Evolutionary conservation across 129 eudicot genomes (phyloP).

Genomic region (Ambrosia trifida): DNA sequence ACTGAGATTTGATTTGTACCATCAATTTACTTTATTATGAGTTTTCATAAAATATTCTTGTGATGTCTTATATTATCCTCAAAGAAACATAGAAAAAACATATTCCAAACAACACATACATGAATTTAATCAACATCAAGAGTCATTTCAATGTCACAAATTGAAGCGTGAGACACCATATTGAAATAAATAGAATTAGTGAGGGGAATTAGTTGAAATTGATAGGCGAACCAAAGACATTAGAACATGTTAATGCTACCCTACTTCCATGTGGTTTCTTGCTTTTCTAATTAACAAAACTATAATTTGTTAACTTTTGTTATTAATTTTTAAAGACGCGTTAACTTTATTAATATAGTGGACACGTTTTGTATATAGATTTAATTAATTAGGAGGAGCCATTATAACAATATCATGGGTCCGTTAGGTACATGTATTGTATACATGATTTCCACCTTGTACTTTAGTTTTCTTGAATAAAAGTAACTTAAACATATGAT

Average conservation of each 20-base stretch:
- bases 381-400: no score
- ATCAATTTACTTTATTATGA: background rate
- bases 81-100: slow-evolving; percentile 19
- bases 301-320: background rate
- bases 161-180: background rate
- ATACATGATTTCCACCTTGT: no score
- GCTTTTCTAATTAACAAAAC: slow-evolving; percentile 12
- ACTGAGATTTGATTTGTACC: background rate
- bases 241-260: slow-evolving; percentile 36
- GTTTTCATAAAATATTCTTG: background rate
- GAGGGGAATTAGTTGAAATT: slow-evolving; percentile 22
- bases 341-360: background rate
- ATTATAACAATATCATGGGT: background rate
- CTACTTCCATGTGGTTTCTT: slow-evolving; percentile 29
- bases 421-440: background rate
- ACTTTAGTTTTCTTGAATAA: no score
- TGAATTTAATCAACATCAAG: slow-evolving; percentile 6
- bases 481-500: no score
- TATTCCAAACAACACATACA: background rate
- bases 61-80: background rate
- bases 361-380: no score
- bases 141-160: slow-evolving; percentile 10
- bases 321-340: background rate
- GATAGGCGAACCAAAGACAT: slow-evolving; percentile 29
- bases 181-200: slow-evolving; percentile 12